Evolutionary conservation across 2,329 filamentous ascomycete species (phyloP).

Genomic region (Aspergillus piperis): DNA sequence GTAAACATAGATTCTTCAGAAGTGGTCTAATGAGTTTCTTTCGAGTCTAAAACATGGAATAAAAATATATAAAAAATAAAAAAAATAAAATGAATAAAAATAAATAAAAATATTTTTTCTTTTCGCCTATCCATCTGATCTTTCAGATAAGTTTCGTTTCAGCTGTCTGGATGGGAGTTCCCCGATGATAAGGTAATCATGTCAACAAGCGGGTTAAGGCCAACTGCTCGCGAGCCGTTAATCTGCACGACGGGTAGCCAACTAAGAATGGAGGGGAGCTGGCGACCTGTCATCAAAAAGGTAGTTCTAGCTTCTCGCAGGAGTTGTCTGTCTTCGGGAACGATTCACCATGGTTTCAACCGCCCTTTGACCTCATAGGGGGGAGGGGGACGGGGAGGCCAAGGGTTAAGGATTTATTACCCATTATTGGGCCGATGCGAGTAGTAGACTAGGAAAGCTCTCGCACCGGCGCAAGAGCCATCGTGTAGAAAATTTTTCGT

Average conservation of each 20-base stretch:
- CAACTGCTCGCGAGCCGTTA: slow-evolving; percentile 10
- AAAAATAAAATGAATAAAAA: no score
- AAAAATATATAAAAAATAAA: no score
- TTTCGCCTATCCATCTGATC: neutral
- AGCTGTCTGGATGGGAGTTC: neutral
- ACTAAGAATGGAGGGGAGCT: neutral
- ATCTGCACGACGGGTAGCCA: slow-evolving; percentile 14
- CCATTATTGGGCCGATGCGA: slow-evolving; percentile 2
- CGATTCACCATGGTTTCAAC: slow-evolving; percentile 12
- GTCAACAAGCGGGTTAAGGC: slow-evolving; percentile 8
- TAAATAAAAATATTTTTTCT: neutral
- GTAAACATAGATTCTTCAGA: slow-evolving; percentile 5
- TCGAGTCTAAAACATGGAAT: neutral
- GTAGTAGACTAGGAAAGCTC: neutral
- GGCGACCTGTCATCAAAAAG: neutral
- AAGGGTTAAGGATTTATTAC: slow-evolving; percentile 1
- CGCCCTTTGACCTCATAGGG: slow-evolving; percentile 7
- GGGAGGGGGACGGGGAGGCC: neutral
- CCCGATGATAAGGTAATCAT: slow-evolving; percentile 1
- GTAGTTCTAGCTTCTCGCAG: neutral
- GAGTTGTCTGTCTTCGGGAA: slow-evolving; percentile 2
- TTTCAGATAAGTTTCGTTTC: neutral
- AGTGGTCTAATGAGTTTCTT: neutral
- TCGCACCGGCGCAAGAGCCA: slow-evolving; percentile 1
- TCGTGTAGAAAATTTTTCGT: slow-evolving; percentile 2